Base-by-base conservation (phyloP, 768 basidiomycete species). In the Pleurotus platypus region DNA sequence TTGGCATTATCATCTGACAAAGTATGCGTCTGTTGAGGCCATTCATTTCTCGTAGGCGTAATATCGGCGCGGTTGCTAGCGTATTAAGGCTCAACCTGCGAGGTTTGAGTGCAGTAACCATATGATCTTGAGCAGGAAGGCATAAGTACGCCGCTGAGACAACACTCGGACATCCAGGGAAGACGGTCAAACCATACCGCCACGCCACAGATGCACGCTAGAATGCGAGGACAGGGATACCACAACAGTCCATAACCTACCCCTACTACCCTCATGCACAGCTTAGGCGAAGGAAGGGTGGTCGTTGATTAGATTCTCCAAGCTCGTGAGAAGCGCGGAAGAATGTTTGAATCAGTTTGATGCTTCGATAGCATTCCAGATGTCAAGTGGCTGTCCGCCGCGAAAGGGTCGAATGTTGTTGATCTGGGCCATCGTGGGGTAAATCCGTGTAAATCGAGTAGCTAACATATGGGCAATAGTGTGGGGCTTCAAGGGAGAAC, bases 131-230 rank as follows among this genome's bases (percentile, higher is more conserved):
- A 48, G 24, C 3, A 20, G 26, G 49, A 27, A n/a, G 22, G 30
- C 8, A 35, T 35, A 35, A 35, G 11, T 35, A 42, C 51, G 51
- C 51, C 51, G 42, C 51, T 54, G 30, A 26, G 24, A 5, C 8
- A 35, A 11, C 30, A 35, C 30, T 35, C 30, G 30, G 30, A 11
- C 30, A 35, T 8, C 8, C 30, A 54, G 51, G 51, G 51, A 39
- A 37, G 51, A 42, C 26, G 13, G 16, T 7, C n/a, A 50, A 35
- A n/a, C 49, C 51, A 39, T 16, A 54, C 39, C n/a, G n/a, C 51
- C 38, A 16, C 51, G 51, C 51, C 51, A 54, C 51, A 40, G 38
- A 54, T 54, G 38, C 51, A 54, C 51, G 39, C 51, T 54, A 54
- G 51, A 54, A 54, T 26, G 39, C 20, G 42, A 45, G 51, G 51